Percentiles rank a stretch among this genome's conserved stretches.
These are phyloP conservation scores for Acacia crassicarpa DNA, from an alignment of 306 rosid species.

Conservation along the genomic window DNA sequence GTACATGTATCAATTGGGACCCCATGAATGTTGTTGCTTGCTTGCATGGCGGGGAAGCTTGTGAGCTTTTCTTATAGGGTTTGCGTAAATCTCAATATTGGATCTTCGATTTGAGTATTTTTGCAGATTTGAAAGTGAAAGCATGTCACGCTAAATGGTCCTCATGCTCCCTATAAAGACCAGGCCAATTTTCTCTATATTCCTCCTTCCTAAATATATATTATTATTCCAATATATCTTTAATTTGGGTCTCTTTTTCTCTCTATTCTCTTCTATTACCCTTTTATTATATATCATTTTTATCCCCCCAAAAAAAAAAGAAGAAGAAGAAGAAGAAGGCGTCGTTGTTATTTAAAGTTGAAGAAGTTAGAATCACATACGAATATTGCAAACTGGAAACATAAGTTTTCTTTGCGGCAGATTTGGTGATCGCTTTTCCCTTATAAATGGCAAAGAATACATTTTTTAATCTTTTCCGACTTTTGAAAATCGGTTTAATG, in stretches of 20 bases:
- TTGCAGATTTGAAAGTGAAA: conserved; percentile 20
- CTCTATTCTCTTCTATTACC: neutral
- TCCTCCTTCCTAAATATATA: neutral
- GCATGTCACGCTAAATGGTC: conserved; percentile 34
- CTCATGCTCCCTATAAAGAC: conserved; percentile 35
- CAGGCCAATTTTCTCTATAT: conserved; percentile 39
- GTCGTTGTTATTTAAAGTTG: neutral
- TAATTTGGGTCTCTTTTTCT: neutral
- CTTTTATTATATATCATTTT: neutral
- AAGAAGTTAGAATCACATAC: neutral
- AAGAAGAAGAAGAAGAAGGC: too few relatives aligned
- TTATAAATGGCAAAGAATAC: neutral
- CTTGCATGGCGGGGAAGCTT: conserved; percentile 49
- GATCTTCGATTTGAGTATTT: neutral
- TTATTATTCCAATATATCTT: neutral
- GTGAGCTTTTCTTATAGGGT: conserved; percentile 38
- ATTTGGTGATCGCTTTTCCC: neutral
- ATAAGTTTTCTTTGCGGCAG: neutral
- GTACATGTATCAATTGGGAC: conserved; percentile 2
- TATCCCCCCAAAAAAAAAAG: too few relatives aligned
- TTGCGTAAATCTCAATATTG: conserved; percentile 60
- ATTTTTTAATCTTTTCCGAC: conserved; percentile 1
- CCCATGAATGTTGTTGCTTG: conserved; percentile 36
- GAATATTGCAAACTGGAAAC: neutral
- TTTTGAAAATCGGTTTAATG: conserved; percentile 16